Conservation (phyloP, 805 yeast genomes). For the Starmerella potacharoeniae region DNA sequence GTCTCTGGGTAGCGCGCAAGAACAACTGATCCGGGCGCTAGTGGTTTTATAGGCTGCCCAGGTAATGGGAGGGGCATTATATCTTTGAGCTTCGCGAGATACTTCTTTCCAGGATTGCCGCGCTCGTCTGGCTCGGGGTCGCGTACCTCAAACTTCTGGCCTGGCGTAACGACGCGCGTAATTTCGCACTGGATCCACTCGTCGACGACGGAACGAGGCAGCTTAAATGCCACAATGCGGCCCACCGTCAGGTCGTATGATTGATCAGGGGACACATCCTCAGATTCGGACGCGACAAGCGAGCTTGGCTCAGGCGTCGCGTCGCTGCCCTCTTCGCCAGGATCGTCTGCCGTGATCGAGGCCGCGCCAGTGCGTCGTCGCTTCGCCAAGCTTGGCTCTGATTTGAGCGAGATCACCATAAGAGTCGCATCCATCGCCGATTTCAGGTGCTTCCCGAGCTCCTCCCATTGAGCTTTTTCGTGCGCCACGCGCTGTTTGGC, state of each 20-base stretch:
- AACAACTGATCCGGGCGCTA: conserved; percentile 69
- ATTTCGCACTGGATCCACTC: conserved; percentile 98
- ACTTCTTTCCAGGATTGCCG: conserved; percentile 76
- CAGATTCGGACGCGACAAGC: neutral
- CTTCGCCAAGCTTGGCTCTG: conserved; percentile 16
- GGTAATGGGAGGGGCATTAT: conserved; percentile 48
- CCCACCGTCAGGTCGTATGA: conserved; percentile 38
- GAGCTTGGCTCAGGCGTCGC: neutral
- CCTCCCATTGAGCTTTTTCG: conserved; percentile 17
- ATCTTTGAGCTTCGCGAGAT: conserved; percentile 74
- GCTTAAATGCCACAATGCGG: conserved; percentile 79
- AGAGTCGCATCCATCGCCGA: conserved; percentile 22
- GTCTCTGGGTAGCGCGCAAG: conserved; percentile 95
- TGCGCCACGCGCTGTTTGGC: neutral
- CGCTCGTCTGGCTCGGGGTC: conserved; percentile 97
- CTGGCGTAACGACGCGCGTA: conserved; percentile 61
- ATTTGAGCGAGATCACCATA: conserved; percentile 15
- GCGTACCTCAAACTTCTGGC: conserved; percentile 71
- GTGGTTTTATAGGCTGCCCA: conserved; percentile 35
- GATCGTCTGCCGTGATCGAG: neutral
- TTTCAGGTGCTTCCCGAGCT: conserved; percentile 18
- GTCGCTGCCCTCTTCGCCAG: neutral
- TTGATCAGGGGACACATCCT: neutral
- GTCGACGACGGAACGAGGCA: conserved; percentile 53
- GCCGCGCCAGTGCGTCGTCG: conserved; percentile 16